Conservation (phyloP, 305 asterid species). For the Fraxinus latifolia region DNA sequence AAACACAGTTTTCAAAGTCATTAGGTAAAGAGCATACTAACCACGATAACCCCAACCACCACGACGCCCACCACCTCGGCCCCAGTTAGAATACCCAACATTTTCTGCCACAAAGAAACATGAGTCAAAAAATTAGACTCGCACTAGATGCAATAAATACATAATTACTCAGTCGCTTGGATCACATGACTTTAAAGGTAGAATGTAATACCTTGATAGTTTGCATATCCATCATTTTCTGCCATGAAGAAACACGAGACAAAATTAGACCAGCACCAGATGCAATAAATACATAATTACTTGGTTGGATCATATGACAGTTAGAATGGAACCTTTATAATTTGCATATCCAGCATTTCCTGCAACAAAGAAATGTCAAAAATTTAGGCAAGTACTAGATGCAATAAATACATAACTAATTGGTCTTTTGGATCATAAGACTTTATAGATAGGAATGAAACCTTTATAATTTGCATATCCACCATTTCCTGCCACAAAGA, state of each 20-base stretch:
- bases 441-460: not conserved
- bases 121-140: not conserved
- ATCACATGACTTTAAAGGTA: not conserved
- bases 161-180: not conserved
- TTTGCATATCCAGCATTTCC: constrained; percentile 28
- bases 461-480: not conserved
- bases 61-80: constrained; percentile 55
- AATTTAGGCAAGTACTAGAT: not conserved
- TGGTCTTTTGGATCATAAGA: not conserved
- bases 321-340: not conserved
- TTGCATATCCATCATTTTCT: constrained; percentile 13
- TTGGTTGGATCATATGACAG: not conserved
- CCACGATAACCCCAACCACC: constrained; percentile 60
- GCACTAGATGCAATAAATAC: constrained; percentile 7
- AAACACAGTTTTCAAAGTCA: not conserved
- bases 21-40: constrained; percentile 27
- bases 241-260: not conserved
- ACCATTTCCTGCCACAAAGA: constrained; percentile 32
- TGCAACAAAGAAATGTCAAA: constrained; percentile 5
- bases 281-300: not conserved
- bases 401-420: not conserved
- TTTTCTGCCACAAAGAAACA: constrained; percentile 5
- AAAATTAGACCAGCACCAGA: not conserved
- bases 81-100: constrained; percentile 53
- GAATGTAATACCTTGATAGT: not conserved